These are phyloP conservation scores for Coniella vitis DNA, from an alignment of 2,329 filamentous ascomycete genomes.

Conservation along the genomic window DNA sequence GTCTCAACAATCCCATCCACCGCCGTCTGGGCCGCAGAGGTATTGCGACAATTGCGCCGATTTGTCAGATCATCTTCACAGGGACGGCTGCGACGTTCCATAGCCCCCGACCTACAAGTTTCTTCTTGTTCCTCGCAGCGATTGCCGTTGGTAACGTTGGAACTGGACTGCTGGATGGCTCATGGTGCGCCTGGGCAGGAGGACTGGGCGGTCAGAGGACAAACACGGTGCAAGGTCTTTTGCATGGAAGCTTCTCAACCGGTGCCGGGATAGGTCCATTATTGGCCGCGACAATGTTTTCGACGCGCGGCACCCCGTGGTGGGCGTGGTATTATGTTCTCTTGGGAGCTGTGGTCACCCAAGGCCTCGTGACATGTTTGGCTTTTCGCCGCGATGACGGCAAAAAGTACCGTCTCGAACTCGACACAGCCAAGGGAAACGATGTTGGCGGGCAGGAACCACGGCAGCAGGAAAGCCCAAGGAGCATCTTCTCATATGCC, in stretches of 20 bases:
- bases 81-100: constrained; percentile 21
- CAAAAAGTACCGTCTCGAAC: constrained; percentile 22
- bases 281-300: constrained; percentile 26
- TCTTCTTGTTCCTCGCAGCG: constrained; percentile 25
- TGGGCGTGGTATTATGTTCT: constrained; percentile 32
- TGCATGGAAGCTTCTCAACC: constrained; percentile 33
- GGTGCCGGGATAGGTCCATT: constrained; percentile 33
- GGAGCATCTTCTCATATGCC: constrained; percentile 25
- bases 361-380: constrained; percentile 20
- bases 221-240: constrained; percentile 31
- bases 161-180: constrained; percentile 34
- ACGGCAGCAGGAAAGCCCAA: background rate
- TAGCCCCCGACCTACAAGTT: constrained; percentile 18
- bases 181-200: constrained; percentile 39
- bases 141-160: constrained; percentile 30
- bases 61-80: constrained; percentile 29
- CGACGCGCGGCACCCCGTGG: constrained; percentile 24
- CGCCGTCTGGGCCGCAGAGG: constrained; percentile 33
- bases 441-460: background rate
- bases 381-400: constrained; percentile 32
- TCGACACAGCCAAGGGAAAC: background rate
- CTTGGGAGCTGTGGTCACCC: constrained; percentile 20
- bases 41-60: constrained; percentile 32
- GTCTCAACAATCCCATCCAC: constrained; percentile 33
- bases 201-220: constrained; percentile 27